These are phyloP conservation scores for Thymus quinquecostatus DNA, from an alignment of 257 asterid species.

Conservation along the genomic window DNA sequence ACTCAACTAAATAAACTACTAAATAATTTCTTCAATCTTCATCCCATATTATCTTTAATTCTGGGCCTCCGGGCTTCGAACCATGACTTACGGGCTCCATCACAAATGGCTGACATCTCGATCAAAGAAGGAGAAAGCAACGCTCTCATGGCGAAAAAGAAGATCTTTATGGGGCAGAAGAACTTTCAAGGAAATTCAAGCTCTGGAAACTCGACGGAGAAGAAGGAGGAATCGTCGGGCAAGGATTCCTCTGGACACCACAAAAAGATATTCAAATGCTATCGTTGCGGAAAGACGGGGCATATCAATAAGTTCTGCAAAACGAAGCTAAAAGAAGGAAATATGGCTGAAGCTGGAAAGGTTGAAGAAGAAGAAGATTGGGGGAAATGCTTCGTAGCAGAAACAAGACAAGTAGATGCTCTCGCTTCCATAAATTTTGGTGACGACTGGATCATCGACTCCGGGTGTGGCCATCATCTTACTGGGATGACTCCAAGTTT, in stretches of 20 bases:
- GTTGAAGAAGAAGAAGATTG: neutral
- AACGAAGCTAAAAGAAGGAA: slow-evolving; percentile 1
- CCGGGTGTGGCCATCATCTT: neutral
- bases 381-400: neutral
- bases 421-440: neutral
- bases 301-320: slow-evolving; percentile 3
- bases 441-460: neutral
- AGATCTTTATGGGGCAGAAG: no score
- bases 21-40: no score
- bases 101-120: slow-evolving; percentile 22
- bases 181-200: no score
- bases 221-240: neutral
- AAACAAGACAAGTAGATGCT: neutral
- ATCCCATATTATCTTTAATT: no score
- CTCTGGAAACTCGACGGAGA: neutral
- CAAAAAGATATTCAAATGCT: slow-evolving; percentile 10
- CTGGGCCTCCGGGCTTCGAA: no score
- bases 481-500: neutral
- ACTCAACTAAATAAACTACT: no score
- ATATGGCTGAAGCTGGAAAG: neutral
- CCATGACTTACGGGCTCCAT: no score
- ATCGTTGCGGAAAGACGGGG: slow-evolving; percentile 1
- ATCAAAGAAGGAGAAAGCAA: slow-evolving; percentile 18
- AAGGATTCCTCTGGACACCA: neutral
- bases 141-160: neutral